These are phyloP conservation scores for Lagenaria siceraria DNA, from an alignment of 306 rosid genomes.

Conservation along the genomic window DNA sequence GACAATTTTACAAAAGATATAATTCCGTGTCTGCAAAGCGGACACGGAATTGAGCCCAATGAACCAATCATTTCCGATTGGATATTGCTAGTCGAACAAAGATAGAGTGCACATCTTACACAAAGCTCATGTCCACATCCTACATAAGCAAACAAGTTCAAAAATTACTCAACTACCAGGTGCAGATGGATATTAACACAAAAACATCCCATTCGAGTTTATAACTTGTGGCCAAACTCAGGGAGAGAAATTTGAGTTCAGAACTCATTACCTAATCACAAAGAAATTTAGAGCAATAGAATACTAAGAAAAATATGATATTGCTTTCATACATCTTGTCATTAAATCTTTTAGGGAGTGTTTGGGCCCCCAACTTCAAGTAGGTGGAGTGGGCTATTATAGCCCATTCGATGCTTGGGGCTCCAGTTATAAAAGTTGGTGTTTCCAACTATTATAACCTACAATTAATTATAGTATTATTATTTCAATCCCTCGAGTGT, in stretches of 20 bases:
- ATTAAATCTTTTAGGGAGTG: no score
- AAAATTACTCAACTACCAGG: background rate
- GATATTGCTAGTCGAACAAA: conserved; percentile 72
- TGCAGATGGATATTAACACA: background rate
- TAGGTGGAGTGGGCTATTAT: no score
- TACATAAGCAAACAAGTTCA: conserved; percentile 18
- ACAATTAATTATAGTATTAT: no score
- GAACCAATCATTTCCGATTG: conserved; percentile 45
- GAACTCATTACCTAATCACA: background rate
- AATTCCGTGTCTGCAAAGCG: conserved; percentile 75
- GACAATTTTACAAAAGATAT: conserved; percentile 70
- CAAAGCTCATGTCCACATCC: conserved; percentile 94
- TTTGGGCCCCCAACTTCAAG: no score
- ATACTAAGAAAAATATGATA: background rate
- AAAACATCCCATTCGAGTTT: background rate
- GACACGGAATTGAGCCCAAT: conserved; percentile 86
- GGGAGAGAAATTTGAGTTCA: background rate
- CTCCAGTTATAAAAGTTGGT: no score
- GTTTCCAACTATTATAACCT: no score
- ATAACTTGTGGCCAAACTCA: no score
- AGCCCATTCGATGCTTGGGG: no score
- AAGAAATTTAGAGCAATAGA: background rate
- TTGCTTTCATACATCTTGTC: background rate
- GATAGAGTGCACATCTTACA: conserved; percentile 84
- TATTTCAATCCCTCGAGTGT: no score